Evolutionary conservation across 345 rosid genomes (phyloP).

Genomic region (Eutrema japonicum): DNA sequence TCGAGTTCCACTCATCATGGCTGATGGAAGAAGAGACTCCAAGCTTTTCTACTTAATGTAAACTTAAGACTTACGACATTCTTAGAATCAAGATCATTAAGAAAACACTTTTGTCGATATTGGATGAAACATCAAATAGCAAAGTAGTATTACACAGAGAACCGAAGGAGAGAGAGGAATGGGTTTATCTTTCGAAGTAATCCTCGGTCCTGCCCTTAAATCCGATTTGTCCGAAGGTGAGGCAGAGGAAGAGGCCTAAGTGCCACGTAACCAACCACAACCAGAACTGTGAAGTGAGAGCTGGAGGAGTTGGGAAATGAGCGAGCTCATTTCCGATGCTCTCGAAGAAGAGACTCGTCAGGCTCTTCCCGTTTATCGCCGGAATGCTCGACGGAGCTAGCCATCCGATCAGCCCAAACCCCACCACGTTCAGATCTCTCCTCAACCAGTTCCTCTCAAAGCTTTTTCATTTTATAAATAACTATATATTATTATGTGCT

Average conservation of each 20-base stretch:
- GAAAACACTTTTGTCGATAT: constrained; percentile 1
- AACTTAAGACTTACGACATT: background rate
- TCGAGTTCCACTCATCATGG: background rate
- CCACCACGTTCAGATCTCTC: constrained; percentile 74
- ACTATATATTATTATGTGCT: no score
- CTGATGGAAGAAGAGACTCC: background rate
- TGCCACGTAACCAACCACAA: constrained; percentile 90
- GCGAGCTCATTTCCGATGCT: constrained; percentile 93
- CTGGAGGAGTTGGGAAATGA: constrained; percentile 90
- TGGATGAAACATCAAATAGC: constrained; percentile 31
- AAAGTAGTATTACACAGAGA: constrained; percentile 31
- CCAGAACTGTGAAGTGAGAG: constrained; percentile 75
- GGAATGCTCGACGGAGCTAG: constrained; percentile 92
- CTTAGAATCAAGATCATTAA: background rate
- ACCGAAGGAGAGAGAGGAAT: background rate
- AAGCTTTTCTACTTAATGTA: background rate
- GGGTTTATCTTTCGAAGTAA: constrained; percentile 51
- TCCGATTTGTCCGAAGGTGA: constrained; percentile 96
- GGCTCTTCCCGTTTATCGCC: constrained; percentile 79
- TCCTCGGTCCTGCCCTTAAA: constrained; percentile 92
- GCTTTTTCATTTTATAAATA: constrained; percentile 44
- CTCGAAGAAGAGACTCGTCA: constrained; percentile 88
- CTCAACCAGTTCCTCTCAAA: constrained; percentile 87
- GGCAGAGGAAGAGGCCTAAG: constrained; percentile 76
- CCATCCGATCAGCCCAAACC: constrained; percentile 94